These are phyloP conservation scores for Pholiota microspora DNA, from an alignment of 768 basidiomycete genomes.

Conservation along the genomic window DNA sequence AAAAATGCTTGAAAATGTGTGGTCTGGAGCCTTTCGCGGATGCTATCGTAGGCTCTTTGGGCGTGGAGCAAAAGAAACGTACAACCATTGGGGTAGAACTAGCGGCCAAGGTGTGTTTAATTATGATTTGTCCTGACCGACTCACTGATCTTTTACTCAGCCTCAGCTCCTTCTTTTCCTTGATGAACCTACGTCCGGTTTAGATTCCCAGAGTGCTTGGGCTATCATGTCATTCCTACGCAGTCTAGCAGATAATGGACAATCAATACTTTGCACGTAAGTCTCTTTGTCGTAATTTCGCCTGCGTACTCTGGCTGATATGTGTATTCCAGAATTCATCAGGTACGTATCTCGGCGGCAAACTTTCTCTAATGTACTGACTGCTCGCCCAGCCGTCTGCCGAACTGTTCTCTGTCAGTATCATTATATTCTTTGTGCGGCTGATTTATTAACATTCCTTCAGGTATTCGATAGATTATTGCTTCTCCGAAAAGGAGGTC, in stretches of 20 bases:
- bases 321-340: conserved; percentile 38
- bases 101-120: conserved; percentile 68
- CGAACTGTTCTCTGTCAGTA: conserved; percentile 67
- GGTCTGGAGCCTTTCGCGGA: conserved; percentile 61
- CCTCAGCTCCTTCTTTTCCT: conserved; percentile 81
- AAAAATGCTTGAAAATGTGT: conserved; percentile 58
- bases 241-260: conserved; percentile 75
- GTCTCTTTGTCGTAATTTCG: conserved; percentile 14
- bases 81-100: conserved; percentile 87
- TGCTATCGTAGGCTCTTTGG: conserved; percentile 64
- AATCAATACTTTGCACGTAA: conserved; percentile 86
- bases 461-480: conserved; percentile 75
- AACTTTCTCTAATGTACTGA: background rate
- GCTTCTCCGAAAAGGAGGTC: conserved; percentile 74
- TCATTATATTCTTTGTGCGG: background rate
- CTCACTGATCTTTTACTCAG: conserved; percentile 29
- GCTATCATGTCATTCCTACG: conserved; percentile 75
- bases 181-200: conserved; percentile 87
- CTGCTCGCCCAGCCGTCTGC: conserved; percentile 64
- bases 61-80: conserved; percentile 74
- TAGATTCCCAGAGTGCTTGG: conserved; percentile 88
- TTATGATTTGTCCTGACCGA: background rate
- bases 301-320: background rate
- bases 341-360: conserved; percentile 18
- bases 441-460: background rate